A percentile compares a stretch with the other conserved stretches of the same genome.
These are phyloP conservation scores for Apodospora peruviana DNA, from an alignment of 495 filamentous ascomycete species.

Conservation along the genomic window DNA sequence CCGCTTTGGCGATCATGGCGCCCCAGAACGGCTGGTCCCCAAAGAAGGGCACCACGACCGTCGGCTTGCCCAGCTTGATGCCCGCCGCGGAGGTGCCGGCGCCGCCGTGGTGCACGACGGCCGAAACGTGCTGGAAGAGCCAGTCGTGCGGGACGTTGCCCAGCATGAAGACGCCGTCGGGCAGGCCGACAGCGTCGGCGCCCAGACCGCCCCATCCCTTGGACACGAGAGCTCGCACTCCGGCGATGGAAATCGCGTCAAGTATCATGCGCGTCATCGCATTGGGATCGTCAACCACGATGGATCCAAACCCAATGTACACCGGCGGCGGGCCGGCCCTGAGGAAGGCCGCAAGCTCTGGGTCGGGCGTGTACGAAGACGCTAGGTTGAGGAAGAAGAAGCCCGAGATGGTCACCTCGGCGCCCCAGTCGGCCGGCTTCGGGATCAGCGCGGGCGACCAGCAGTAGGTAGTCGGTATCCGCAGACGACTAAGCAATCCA, in stretches of 20 bases:
- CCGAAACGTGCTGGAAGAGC: slow-evolving; percentile 70
- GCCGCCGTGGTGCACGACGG: slow-evolving; percentile 77
- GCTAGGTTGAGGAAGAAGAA: slow-evolving; percentile 63
- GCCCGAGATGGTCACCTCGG: slow-evolving; percentile 56
- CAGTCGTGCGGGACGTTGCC: slow-evolving; percentile 79
- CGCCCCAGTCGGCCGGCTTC: slow-evolving; percentile 60
- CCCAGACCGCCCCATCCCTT: slow-evolving; percentile 79
- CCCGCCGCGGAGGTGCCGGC: slow-evolving; percentile 78
- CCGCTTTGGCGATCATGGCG: slow-evolving; percentile 62
- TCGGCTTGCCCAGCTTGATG: slow-evolving; percentile 62
- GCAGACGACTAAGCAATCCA: slow-evolving; percentile 53
- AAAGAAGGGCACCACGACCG: slow-evolving; percentile 77
- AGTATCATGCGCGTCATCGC: slow-evolving; percentile 62
- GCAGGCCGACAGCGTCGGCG: slow-evolving; percentile 51
- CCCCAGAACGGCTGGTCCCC: slow-evolving; percentile 87
- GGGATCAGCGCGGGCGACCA: slow-evolving; percentile 63
- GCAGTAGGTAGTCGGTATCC: slow-evolving; percentile 59
- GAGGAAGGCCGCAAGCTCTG: slow-evolving; percentile 50
- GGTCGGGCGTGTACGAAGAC: slow-evolving; percentile 51
- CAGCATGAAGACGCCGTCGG: slow-evolving; percentile 68
- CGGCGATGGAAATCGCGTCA: slow-evolving; percentile 57
- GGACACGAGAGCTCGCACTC: slow-evolving; percentile 69
- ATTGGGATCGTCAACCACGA: slow-evolving; percentile 71
- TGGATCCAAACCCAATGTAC: slow-evolving; percentile 80
- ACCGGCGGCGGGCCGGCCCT: slow-evolving; percentile 60